Evolutionary conservation across 1,284 basidiomycete species (phyloP), one percentile per base, ranked within the genome.

Genomic region (Apiotrichum montevideense): DNA sequence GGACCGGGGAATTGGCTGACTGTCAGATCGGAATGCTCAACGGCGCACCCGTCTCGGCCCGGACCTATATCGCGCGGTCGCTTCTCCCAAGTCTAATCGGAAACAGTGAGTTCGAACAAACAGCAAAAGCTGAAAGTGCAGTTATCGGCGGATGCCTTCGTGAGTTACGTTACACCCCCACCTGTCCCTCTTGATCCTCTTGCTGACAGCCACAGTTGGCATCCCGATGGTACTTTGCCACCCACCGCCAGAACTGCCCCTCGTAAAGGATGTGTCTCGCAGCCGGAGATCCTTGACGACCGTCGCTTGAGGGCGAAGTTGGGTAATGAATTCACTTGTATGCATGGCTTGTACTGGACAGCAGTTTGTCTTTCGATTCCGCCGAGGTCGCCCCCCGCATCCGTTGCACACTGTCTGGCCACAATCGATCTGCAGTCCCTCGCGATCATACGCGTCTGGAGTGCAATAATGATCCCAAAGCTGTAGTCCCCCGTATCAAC

Each of bases 11-110:
- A 29, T 29, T 29, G 29, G 5, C 44, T 43, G 32, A 35, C 45
- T 13, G 10, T 21, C 33, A 35, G 45, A 62, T 65, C 51, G 75
- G 69, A 11, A 68, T 77, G 46, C 56, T 76, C 62, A 67, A 67
- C 13, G 65, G 66, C 13, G 56, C 66, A 14, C 35, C 55, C 4
- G 60, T 70, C 42, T 50, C 52, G 2, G 56, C 59, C 14, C 59
- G 57, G 4, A 52, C 47, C 29, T 69, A 66, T 46, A 60, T 68
- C 21, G 58, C 49, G 3, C 57, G 55, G 32, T 63, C 57, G 33
- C 46, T 67, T 49, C 59, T 66, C 34, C 66, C 66, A 11, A 63
- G 59, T 10, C 54, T 66, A 33, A 65, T 66, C 39, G 64, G 66
- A 4, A 64, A 61, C 56, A 52, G 60, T 62, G 35, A 58, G 57